These are phyloP conservation scores for Infundibulicybe gibba DNA, from an alignment of 768 basidiomycete species.

Conservation along the genomic window DNA sequence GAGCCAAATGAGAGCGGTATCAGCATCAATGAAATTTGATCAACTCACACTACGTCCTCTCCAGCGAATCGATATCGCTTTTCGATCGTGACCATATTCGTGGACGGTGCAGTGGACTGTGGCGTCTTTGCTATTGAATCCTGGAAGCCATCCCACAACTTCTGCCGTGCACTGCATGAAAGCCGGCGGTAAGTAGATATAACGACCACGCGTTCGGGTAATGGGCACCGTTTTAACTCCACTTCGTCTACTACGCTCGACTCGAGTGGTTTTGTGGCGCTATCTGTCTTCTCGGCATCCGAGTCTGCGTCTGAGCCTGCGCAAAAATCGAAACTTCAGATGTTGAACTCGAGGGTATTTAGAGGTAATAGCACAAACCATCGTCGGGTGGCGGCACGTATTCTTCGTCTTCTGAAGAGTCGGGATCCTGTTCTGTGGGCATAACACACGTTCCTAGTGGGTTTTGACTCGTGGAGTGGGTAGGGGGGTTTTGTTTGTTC, in stretches of 20 bases:
- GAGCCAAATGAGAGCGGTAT: constrained; percentile 10
- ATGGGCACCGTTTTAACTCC: constrained; percentile 41
- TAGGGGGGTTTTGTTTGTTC: neutral
- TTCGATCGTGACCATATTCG: constrained; percentile 59
- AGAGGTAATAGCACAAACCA: constrained; percentile 18
- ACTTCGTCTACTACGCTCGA: constrained; percentile 28
- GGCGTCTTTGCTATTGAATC: constrained; percentile 43
- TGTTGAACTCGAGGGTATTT: neutral
- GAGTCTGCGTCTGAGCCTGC: constrained; percentile 35
- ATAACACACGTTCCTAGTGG: constrained; percentile 7
- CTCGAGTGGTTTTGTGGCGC: constrained; percentile 20
- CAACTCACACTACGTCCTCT: constrained; percentile 64
- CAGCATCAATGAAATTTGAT: neutral
- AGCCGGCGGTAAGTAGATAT: constrained; percentile 3
- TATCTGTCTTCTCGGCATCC: constrained; percentile 29
- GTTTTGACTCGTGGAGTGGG: too few species aligned
- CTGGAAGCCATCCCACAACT: constrained; percentile 68
- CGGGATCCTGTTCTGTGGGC: constrained; percentile 29
- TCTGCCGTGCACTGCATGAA: constrained; percentile 48
- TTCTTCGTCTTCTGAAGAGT: constrained; percentile 71
- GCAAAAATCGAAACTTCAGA: neutral
- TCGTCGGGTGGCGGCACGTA: constrained; percentile 55
- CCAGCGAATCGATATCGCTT: constrained; percentile 76
- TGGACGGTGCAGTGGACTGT: constrained; percentile 13
- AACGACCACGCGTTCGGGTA: constrained; percentile 1